Conservation (phyloP, 257 asterid species). For the Linderniella brevidens region DNA sequence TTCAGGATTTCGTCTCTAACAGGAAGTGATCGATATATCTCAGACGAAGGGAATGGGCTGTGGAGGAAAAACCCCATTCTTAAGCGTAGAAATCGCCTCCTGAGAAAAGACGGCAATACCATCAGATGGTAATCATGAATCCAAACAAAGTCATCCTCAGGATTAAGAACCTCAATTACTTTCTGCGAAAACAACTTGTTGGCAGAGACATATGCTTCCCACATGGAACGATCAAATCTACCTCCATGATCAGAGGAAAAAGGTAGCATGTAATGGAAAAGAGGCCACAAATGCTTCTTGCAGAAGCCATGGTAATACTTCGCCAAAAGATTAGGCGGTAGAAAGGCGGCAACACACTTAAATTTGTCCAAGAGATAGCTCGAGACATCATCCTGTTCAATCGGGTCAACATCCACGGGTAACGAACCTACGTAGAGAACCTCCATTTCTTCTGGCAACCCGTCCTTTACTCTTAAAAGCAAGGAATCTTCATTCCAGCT, state of each 20-base stretch:
- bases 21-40: slow-evolving; percentile 78
- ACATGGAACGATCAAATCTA: slow-evolving; percentile 61
- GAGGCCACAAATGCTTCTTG: slow-evolving; percentile 80
- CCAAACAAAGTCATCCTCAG: slow-evolving; percentile 87
- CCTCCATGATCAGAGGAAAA: slow-evolving; percentile 71
- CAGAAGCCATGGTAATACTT: slow-evolving; percentile 69
- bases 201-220: slow-evolving; percentile 80
- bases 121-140: slow-evolving; percentile 81
- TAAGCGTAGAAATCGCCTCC: slow-evolving; percentile 57
- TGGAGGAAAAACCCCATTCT: slow-evolving; percentile 94
- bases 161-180: slow-evolving; percentile 74
- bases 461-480: slow-evolving; percentile 28
- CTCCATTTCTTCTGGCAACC: slow-evolving; percentile 43
- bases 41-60: slow-evolving; percentile 89
- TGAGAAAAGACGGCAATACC: slow-evolving; percentile 80
- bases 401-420: slow-evolving; percentile 39
- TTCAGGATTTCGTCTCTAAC: slow-evolving; percentile 84
- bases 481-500: slow-evolving; percentile 39
- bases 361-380: slow-evolving; percentile 54
- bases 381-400: slow-evolving; percentile 56
- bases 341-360: slow-evolving; percentile 61
- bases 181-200: slow-evolving; percentile 70
- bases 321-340: slow-evolving; percentile 53
- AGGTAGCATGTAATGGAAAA: slow-evolving; percentile 75
- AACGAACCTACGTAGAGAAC: slow-evolving; percentile 32